Evolutionary conservation across 2,329 filamentous ascomycete genomes (phyloP), one percentile per base, ranked within the genome.

Genomic region (Pestalotiopsis sp.): DNA sequence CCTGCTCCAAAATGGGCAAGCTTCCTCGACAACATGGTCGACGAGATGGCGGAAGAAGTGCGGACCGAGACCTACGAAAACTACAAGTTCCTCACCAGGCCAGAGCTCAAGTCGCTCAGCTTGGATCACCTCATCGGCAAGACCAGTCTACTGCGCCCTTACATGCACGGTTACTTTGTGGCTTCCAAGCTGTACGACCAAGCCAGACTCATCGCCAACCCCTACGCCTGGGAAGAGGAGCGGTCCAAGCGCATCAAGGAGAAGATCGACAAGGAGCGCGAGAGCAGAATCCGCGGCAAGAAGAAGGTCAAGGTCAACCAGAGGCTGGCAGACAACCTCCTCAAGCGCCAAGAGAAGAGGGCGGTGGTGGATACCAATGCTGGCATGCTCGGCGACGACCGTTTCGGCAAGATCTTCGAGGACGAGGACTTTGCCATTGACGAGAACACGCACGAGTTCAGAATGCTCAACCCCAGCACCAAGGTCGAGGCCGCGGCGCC

Each of bases 131-230:
- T 99, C 62, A 88, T 99, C 68, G 95, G 95, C 72, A 95, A 94
- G 75, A 97, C 94, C 36, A 96, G 93, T 76, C 84, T 98, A 23
- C 84, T 99, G 56, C 89, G 95, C 59, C 96, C 96, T 58, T 99
- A 99, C 78, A 99, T 99, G 97, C 96, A 99, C 79, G 97, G 96
- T 74, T 98, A 96, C 86, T 99, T 99, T 82, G 95, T 99, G 63
- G 93, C 93, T 45, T 95, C 97, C 75, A 94, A 95, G 77, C 83
- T 99, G 31, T 98, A 99, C 80, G 97, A 99, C 78, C 95, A 99
- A 80, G 96, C 96, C 20, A 87, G 93, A 67, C 84, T 99, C 70
- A 97, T 98, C 75, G 92, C 93, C 64, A 97, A 98, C 81, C 96
- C 96, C 0, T 97, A 97, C 78, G 88, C 97, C 66, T 97, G 93